These are phyloP conservation scores for Solanum pennellii DNA, from an alignment of 257 asterid genomes.

Conservation along the genomic window DNA sequence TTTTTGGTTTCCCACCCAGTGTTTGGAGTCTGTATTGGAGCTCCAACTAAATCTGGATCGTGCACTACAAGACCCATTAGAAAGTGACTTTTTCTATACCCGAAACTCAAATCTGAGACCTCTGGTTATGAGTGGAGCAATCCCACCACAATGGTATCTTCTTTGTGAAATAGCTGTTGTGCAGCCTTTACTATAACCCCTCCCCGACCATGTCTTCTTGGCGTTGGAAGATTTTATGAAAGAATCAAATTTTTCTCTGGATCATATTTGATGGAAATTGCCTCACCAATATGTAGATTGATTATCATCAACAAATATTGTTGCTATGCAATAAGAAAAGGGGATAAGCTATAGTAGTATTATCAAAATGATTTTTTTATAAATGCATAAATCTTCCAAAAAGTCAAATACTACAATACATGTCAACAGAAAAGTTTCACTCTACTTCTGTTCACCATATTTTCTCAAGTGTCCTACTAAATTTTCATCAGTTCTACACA, in stretches of 20 bases:
- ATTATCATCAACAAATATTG: neutral
- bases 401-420: neutral
- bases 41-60: too few species aligned
- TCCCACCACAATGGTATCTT: neutral
- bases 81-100: too few species aligned
- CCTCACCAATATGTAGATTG: neutral
- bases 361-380: neutral
- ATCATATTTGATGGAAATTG: neutral
- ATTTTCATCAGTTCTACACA: neutral
- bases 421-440: neutral
- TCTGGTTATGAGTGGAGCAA: neutral
- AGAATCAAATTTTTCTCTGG: neutral
- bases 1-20: neutral
- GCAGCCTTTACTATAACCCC: neutral
- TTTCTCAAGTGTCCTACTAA: neutral
- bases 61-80: neutral
- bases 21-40: neutral
- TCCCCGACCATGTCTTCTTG: neutral
- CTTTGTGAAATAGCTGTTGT: neutral
- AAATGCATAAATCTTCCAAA: neutral
- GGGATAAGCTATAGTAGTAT: neutral
- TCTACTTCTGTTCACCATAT: neutral
- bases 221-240: neutral
- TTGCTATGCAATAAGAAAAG: neutral
- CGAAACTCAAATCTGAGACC: neutral